Conservation (phyloP, 75 land plant species). For the Cunninghamia lanceolata region DNA sequence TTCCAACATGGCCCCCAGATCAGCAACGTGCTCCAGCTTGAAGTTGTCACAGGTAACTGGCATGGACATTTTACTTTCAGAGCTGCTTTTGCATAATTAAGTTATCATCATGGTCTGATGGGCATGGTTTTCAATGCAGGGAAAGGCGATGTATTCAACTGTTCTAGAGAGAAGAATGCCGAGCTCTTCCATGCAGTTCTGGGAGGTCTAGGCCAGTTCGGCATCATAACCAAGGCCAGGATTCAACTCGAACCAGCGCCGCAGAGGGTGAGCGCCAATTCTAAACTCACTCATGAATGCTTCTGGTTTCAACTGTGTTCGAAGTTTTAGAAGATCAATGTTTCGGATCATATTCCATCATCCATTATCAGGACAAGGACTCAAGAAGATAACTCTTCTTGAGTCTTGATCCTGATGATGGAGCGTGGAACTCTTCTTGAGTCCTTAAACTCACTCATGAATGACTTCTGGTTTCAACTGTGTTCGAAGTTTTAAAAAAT, state of each 20-base stretch:
- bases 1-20: slow-evolving; percentile 82
- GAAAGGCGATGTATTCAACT: slow-evolving; percentile 60
- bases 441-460: too few species aligned
- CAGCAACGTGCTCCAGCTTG: slow-evolving; percentile 60
- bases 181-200: slow-evolving; percentile 67
- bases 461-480: too few species aligned
- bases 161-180: slow-evolving; percentile 50
- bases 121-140: slow-evolving; percentile 31
- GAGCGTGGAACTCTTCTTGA: too few species aligned
- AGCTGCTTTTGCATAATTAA: background rate
- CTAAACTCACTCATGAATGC: background rate
- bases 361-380: too few species aligned
- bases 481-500: too few species aligned
- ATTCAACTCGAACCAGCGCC: slow-evolving; percentile 75
- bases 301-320: too few species aligned
- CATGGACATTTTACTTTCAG: background rate
- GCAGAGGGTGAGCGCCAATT: slow-evolving; percentile 32
- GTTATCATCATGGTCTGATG: background rate
- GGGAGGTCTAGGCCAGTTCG: slow-evolving; percentile 87
- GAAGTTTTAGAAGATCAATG: too few species aligned
- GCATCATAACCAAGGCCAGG: slow-evolving; percentile 76
- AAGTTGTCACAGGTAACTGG: slow-evolving; percentile 62
- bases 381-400: too few species aligned
- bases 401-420: too few species aligned
- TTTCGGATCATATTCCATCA: too few species aligned